Evolutionary conservation across 129 eudicot genomes (phyloP).

Genomic region (Calendula officinalis): DNA sequence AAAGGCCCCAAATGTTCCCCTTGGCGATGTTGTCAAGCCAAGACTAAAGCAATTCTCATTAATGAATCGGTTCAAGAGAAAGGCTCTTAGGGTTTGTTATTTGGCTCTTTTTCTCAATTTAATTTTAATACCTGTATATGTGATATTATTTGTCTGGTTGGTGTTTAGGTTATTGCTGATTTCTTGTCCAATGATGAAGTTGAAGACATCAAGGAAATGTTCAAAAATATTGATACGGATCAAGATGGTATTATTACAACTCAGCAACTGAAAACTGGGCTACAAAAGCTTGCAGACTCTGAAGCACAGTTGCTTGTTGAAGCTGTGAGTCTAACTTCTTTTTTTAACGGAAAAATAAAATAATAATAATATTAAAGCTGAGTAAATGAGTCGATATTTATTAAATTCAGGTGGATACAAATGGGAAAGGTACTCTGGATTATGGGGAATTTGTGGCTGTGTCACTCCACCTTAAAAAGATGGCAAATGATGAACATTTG

Average conservation of each 20-base stretch:
- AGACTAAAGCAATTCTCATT: slow-evolving; percentile 89
- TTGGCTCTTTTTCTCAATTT: neutral
- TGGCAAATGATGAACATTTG: slow-evolving; percentile 86
- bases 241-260: slow-evolving; percentile 68
- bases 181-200: slow-evolving; percentile 85
- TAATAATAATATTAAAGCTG: too few species aligned
- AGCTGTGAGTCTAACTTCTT: slow-evolving; percentile 55
- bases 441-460: slow-evolving; percentile 78
- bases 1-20: slow-evolving; percentile 87
- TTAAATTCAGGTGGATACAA: slow-evolving; percentile 63
- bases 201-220: slow-evolving; percentile 76
- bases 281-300: slow-evolving; percentile 68
- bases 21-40: slow-evolving; percentile 88
- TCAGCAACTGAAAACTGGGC: slow-evolving; percentile 70
- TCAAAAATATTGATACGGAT: slow-evolving; percentile 71
- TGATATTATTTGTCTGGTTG: slow-evolving; percentile 5
- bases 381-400: too few species aligned
- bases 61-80: slow-evolving; percentile 95
- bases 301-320: slow-evolving; percentile 83
- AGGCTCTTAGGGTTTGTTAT: slow-evolving; percentile 79
- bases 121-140: neutral
- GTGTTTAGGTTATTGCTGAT: slow-evolving; percentile 79
- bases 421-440: slow-evolving; percentile 78
- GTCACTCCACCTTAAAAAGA: slow-evolving; percentile 71
- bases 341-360: too few species aligned